Conservation (phyloP, 2,329 filamentous ascomycete species). For the Didymella exigua region DNA sequence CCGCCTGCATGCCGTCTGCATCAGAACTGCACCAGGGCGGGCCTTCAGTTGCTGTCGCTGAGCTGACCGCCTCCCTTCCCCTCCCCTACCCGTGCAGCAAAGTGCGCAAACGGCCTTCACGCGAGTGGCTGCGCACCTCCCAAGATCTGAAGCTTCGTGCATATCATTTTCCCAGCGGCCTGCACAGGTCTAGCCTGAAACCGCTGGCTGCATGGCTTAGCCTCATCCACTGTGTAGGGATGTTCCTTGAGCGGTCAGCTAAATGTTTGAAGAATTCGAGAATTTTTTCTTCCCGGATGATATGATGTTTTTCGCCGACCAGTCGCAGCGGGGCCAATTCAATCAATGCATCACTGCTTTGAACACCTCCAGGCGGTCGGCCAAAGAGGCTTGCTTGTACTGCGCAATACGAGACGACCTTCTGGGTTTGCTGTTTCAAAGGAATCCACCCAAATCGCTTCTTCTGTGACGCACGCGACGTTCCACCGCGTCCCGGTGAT, state of each 20-base stretch:
- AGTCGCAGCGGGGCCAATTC: constrained; percentile 5
- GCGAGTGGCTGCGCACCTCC: constrained; percentile 17
- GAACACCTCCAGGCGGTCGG: neutral
- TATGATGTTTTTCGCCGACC: constrained; percentile 4
- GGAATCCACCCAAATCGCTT: constrained; percentile 20
- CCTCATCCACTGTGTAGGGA: constrained; percentile 34
- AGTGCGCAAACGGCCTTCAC: constrained; percentile 24
- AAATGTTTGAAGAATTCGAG: constrained; percentile 6
- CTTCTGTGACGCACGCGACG: constrained; percentile 39
- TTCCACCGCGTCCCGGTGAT: constrained; percentile 31
- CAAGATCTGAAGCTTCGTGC: constrained; percentile 44
- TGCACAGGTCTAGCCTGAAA: constrained; percentile 29
- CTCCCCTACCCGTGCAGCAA: constrained; percentile 23
- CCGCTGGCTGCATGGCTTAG: constrained; percentile 34
- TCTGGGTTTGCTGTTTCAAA: constrained; percentile 39
- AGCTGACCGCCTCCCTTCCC: constrained; percentile 40
- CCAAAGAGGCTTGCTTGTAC: constrained; percentile 12
- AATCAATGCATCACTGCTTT: neutral
- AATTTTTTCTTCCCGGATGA: constrained; percentile 5
- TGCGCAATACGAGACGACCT: constrained; percentile 11
- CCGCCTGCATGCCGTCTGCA: constrained; percentile 16
- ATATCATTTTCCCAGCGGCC: constrained; percentile 38
- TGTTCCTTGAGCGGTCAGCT: constrained; percentile 37
- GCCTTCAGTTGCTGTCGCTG: constrained; percentile 25
- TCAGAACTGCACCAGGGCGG: constrained; percentile 22